A percentile compares a stretch with the other conserved stretches of the same genome.
Evolutionary conservation across 352 stramenopile genomes (phyloP).

Genomic region (Pythium chondricola): DNA sequence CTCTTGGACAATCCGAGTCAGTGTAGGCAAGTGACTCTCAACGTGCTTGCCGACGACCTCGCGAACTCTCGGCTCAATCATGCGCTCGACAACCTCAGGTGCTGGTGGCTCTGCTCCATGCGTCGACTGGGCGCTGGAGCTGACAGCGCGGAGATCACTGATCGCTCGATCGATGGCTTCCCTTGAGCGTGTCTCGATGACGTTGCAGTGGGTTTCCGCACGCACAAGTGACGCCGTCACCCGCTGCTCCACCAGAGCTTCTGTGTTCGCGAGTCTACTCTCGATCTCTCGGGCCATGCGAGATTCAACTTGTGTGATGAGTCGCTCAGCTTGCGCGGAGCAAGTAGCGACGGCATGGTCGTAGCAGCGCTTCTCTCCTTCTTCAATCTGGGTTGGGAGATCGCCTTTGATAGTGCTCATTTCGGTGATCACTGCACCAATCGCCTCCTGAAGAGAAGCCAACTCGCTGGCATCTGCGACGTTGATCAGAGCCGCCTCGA

Average conservation of each 20-base stretch:
- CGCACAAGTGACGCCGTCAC: not conserved
- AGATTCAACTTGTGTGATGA: not conserved
- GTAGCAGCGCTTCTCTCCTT: not conserved
- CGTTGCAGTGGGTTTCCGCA: not conserved
- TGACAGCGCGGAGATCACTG: not conserved
- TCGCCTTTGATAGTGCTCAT: not conserved
- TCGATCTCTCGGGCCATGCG: not conserved
- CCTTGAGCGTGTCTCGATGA: not conserved
- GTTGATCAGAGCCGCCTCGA: not conserved
- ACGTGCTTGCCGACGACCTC: too few species aligned
- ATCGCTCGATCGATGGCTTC: not conserved
- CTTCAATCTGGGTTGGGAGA: not conserved
- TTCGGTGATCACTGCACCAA: too few species aligned
- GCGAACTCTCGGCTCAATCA: too few species aligned
- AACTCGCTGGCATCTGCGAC: not conserved
- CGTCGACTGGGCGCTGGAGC: not conserved
- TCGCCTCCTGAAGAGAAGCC: too few species aligned
- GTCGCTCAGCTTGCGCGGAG: not conserved
- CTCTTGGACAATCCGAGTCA: too few species aligned
- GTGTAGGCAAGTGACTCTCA: too few species aligned
- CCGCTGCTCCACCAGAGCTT: not conserved
- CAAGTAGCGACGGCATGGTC: not conserved
- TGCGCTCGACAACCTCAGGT: too few species aligned
- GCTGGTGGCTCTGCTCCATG: not conserved
- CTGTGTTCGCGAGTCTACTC: not conserved